Conservation (phyloP, 2,329 filamentous ascomycete genomes). For the Hypoxylon rubiginosum region DNA sequence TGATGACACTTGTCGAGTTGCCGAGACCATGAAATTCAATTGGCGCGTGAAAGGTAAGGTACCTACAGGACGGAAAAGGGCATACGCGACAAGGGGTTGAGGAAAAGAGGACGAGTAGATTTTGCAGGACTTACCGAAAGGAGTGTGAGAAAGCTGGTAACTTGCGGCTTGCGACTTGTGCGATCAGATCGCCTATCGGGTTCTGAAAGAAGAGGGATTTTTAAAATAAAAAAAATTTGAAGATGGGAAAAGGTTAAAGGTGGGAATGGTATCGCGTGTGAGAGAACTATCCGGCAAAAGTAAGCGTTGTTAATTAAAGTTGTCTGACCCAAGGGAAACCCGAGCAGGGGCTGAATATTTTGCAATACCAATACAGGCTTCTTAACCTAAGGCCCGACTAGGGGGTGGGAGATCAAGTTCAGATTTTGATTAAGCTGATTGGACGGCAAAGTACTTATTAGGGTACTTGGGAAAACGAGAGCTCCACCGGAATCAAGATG, state of each 20-base stretch:
- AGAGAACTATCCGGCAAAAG: slow-evolving; percentile 40
- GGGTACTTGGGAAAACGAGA: background rate
- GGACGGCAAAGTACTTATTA: slow-evolving; percentile 13
- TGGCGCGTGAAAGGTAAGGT: slow-evolving; percentile 26
- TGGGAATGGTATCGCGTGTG: slow-evolving; percentile 34
- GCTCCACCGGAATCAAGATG: slow-evolving; percentile 5
- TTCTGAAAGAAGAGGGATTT: slow-evolving; percentile 2
- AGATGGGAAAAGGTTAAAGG: slow-evolving; percentile 31
- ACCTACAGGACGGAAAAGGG: slow-evolving; percentile 34
- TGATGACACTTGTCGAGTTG: slow-evolving; percentile 36
- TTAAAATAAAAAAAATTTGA: slow-evolving; percentile 28
- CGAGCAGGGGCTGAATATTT: slow-evolving; percentile 40
- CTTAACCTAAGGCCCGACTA: slow-evolving; percentile 40
- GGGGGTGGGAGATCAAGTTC: slow-evolving; percentile 29
- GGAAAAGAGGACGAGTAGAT: slow-evolving; percentile 19
- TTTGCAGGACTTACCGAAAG: slow-evolving; percentile 35
- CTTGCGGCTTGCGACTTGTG: slow-evolving; percentile 18
- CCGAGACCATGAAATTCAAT: slow-evolving; percentile 31
- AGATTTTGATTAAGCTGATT: slow-evolving; percentile 40
- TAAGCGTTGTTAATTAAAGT: slow-evolving; percentile 44
- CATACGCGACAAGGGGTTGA: slow-evolving; percentile 18
- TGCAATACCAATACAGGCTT: slow-evolving; percentile 36
- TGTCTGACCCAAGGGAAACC: slow-evolving; percentile 44
- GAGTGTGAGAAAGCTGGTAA: slow-evolving; percentile 13
- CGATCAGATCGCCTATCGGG: slow-evolving; percentile 2